Conservation (phyloP, 164 flowering plant genomes). For the Nymphaea thermarum region DNA sequence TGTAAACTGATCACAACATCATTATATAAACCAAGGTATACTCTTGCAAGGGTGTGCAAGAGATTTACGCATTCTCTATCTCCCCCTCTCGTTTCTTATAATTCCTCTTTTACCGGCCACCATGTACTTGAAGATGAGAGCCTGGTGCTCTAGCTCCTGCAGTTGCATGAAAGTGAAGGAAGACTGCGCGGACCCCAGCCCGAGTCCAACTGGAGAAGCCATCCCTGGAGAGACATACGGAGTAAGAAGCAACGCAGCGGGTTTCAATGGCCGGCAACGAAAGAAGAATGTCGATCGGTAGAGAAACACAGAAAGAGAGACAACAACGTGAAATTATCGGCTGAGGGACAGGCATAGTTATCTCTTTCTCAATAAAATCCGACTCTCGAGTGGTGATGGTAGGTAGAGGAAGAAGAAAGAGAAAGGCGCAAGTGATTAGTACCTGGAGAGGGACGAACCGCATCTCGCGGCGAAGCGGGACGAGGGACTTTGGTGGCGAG, state of each 20-base stretch:
- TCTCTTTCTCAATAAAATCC: no score
- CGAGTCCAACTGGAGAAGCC: slow-evolving; percentile 16
- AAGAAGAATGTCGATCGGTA: background rate
- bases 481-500: background rate
- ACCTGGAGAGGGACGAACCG: background rate
- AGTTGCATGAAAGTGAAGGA: slow-evolving; percentile 42
- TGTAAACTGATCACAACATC: no score
- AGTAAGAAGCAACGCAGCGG: background rate
- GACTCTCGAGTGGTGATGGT: no score
- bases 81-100: no score
- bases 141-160: slow-evolving; percentile 44
- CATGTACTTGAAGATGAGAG: slow-evolving; percentile 37
- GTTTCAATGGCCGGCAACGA: background rate
- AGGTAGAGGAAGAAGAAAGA: background rate
- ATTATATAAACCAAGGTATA: no score
- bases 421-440: no score
- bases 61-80: no score
- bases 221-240: background rate
- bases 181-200: slow-evolving; percentile 6
- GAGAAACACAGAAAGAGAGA: background rate
- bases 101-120: no score
- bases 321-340: background rate
- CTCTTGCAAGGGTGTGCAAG: no score
- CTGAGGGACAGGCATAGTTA: background rate
- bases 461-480: background rate